Percentiles rank a stretch among this genome's conserved stretches.
Evolutionary conservation across 2,329 filamentous ascomycete genomes (phyloP).

Genomic region (Dendryphion nanum): DNA sequence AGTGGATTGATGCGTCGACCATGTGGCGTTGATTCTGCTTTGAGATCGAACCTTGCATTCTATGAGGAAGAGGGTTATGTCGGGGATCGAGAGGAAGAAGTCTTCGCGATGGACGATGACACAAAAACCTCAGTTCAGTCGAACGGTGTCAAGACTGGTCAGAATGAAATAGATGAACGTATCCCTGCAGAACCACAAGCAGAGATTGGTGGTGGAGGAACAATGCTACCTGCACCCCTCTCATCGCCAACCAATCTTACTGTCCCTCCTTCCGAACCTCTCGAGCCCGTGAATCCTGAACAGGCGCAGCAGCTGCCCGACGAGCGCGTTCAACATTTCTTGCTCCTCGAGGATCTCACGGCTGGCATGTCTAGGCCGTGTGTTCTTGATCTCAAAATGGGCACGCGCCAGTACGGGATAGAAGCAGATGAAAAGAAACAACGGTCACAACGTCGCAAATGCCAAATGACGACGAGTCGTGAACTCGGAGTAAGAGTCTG

Average conservation of each 20-base stretch:
- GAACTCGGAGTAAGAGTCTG: constrained; percentile 91
- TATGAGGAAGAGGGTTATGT: constrained; percentile 88
- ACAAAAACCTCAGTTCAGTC: constrained; percentile 10
- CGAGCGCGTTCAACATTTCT: constrained; percentile 81
- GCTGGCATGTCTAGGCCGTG: constrained; percentile 95
- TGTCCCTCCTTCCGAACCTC: neutral
- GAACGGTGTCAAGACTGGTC: neutral
- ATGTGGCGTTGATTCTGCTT: constrained; percentile 62
- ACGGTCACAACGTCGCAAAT: constrained; percentile 88
- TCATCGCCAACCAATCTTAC: constrained; percentile 12
- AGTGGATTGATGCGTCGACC: constrained; percentile 74
- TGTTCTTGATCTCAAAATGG: constrained; percentile 98
- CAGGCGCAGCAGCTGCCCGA: constrained; percentile 48
- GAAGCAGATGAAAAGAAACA: constrained; percentile 91
- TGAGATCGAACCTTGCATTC: constrained; percentile 79
- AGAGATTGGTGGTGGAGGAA: constrained; percentile 13
- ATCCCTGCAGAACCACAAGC: neutral
- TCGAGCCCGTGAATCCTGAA: constrained; percentile 42
- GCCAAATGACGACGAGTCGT: constrained; percentile 84
- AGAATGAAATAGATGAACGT: too few relatives aligned
- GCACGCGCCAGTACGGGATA: constrained; percentile 92
- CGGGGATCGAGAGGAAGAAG: constrained; percentile 70
- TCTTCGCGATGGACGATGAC: constrained; percentile 66
- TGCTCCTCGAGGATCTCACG: constrained; percentile 90
- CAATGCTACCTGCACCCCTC: constrained; percentile 35